Evolutionary conservation across 148 eudicot genomes (phyloP), one percentile per base, ranked within the genome.

Genomic region (Diospyros kaki): DNA sequence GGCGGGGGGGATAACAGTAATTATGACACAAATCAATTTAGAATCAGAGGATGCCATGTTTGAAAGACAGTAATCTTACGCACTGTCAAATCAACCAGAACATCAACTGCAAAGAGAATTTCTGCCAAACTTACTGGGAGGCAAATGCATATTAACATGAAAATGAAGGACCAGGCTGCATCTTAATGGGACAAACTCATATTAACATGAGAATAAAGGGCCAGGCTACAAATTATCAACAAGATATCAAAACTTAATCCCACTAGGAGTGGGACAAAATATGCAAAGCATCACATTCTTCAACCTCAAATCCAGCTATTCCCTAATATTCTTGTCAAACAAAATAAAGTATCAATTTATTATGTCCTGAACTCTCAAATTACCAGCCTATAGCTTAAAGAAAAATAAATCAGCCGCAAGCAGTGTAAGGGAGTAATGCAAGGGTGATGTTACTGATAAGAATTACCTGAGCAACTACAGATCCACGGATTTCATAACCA

Each of bases 381-480:
- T 55, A 54, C 46, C 61, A 70, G 46, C n/a, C 40, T 28, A 28
- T 28, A 28, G 42, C 13, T 39, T 42, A 72, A 59, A 6, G 6
- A 9, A 46, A 59, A 9, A 73, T 9, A 63, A 51, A 62, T 9
- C 4, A 62, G 39, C 3, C 8, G 58, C 58, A 59, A 51, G 18
- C 52, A 9, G 38, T 38, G 14, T 38, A 63, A 68, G 56, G 28
- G 40, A 39, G 28, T 1, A 55, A 11, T 15, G 54, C 48, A 39
- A 66, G 53, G 4, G n/a, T 55, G 41, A 40, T 28, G 28, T 44
- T 40, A 43, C 46, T 39, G 59, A 54, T 60, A 11, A 73, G 63
- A 28, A 73, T 62, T 68, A 95, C 99, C 93, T 96, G 99, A 76
- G 99, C 99, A 75, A 88, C 91, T 58, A 96, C 99, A 69, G 56